Evolutionary conservation across 163 green algal species (phyloP).

Genomic region (Coccomyxa subellipsoidea): DNA sequence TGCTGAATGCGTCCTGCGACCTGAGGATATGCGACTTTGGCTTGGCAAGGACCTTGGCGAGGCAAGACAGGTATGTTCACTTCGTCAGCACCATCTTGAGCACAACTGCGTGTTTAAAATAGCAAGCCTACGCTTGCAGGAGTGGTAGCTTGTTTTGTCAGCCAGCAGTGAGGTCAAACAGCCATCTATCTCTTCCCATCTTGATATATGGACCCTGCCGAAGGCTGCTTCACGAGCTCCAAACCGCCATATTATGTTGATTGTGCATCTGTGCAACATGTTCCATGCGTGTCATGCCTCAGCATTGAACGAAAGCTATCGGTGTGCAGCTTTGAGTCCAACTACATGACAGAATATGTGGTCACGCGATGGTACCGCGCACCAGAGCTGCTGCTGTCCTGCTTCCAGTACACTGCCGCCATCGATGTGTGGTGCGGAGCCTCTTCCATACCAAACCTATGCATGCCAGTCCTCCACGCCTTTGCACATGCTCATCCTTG

Average conservation of each 20-base stretch:
- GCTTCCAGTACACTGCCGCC: slow-evolving; percentile 86
- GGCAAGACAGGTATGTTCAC: not conserved
- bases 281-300: not conserved
- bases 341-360: slow-evolving; percentile 94
- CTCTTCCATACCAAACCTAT: not conserved
- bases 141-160: too few relatives aligned
- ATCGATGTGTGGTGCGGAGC: slow-evolving; percentile 93
- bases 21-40: slow-evolving; percentile 99
- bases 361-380: slow-evolving; percentile 97
- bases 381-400: slow-evolving; percentile 94
- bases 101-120: too few relatives aligned
- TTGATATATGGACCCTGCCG: not conserved
- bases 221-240: not conserved
- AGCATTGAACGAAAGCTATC: not conserved
- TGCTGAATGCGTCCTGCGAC: slow-evolving; percentile 96
- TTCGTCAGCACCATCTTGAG: too few relatives aligned
- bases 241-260: not conserved
- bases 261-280: not conserved
- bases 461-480: not conserved
- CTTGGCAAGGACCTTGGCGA: slow-evolving; percentile 79
- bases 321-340: slow-evolving; percentile 48
- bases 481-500: not conserved
- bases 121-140: too few relatives aligned
- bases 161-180: too few relatives aligned
- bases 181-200: too few relatives aligned